Evolutionary conservation across 2,329 filamentous ascomycete genomes (phyloP), one percentile per base, ranked within the genome.

Genomic region (Periconia macrospinosa): DNA sequence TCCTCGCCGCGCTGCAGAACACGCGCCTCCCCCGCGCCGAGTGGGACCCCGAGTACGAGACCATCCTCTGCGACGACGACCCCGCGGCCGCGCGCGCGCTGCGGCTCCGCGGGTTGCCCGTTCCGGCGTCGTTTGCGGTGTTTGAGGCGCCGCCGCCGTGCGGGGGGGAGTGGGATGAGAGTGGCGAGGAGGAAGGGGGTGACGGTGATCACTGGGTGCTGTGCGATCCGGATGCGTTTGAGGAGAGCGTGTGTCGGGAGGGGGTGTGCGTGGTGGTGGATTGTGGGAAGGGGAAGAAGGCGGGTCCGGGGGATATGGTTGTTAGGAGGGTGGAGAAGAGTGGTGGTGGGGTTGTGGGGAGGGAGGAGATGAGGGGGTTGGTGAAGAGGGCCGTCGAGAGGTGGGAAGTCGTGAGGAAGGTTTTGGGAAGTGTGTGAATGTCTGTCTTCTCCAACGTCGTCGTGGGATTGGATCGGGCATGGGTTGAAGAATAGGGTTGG

Each of bases 211-310:
- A 13, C 11, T 96, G 92, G 91, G 78, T 97, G 2, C 75, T 99
- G 53, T 85, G 89, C 7, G 94, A 99, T 76, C 91, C 91, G 2
- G 94, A 99, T 76, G 84, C 86, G 19, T 88, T 96, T 62, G 94
- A 99, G 77, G 94, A 97, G 77, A 84, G 83, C 9, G 76, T 96
- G 42, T 96, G 91, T 69, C 81, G 86, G 56, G 94, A 99, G 79
- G 83, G 76, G n/a, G 79, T 94, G n/a, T 92, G 87, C 2, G 78
- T 96, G 33, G 86, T 94, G 46, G 84, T 96, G n/a, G 89, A 93
- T 69, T 78, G 78, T 42, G 51, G 50, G 65, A 69, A 55, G n/a
- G 82, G 78, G 1, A 76, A 92, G 62, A 96, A 94, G 7, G 45
- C 14, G 78, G 55, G 61, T 14, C 53, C 54, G 11, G 84, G 81